A percentile compares a stretch with the other conserved stretches of the same genome.
phyloP scores from a whole-genome alignment of 352 stramenopile species.

The Phytophthora pistaciae region DNA sequence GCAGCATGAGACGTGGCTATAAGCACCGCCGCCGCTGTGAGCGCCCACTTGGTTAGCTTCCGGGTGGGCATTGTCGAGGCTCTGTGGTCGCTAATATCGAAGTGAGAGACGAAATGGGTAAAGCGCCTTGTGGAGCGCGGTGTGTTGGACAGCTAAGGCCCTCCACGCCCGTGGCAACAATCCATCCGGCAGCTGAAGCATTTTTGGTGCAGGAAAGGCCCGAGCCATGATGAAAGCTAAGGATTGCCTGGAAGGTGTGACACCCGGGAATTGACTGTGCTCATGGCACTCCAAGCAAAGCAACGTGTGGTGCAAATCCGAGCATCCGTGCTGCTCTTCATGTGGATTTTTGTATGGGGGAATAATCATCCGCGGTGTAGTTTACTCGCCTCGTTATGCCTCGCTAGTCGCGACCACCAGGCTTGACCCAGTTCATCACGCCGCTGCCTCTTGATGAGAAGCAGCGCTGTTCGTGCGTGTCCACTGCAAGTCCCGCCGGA shows the following conservation, averaged over 20 bases:
- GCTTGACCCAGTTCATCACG: background rate
- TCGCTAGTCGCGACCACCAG: slow-evolving; percentile 5
- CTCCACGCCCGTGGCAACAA: slow-evolving; percentile 21
- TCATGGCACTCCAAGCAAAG: slow-evolving; percentile 26
- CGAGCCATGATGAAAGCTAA: slow-evolving; percentile 20
- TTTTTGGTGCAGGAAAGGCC: slow-evolving; percentile 1
- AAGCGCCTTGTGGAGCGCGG: background rate
- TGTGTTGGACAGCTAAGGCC: slow-evolving; percentile 26
- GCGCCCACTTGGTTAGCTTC: background rate
- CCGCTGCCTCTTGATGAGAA: background rate
- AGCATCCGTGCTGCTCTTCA: background rate
- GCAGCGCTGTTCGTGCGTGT: slow-evolving; percentile 3
- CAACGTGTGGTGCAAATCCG: slow-evolving; percentile 15
- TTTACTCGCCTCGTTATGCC: slow-evolving; percentile 9
- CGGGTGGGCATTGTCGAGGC: slow-evolving; percentile 11
- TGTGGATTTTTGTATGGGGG: slow-evolving; percentile 12
- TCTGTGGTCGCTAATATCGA: background rate
- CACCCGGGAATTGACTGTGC: slow-evolving; percentile 33
- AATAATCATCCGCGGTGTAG: slow-evolving; percentile 10
- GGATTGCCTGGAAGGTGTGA: slow-evolving; percentile 18
- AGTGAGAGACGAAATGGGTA: slow-evolving; percentile 18
- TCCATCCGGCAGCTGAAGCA: slow-evolving; percentile 21
- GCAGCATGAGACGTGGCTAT: slow-evolving; percentile 1
- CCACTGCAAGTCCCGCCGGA: background rate
- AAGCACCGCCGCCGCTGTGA: background rate